phyloP scores from a whole-genome alignment of 345 rosid species.

The Durio zibethinus region DNA sequence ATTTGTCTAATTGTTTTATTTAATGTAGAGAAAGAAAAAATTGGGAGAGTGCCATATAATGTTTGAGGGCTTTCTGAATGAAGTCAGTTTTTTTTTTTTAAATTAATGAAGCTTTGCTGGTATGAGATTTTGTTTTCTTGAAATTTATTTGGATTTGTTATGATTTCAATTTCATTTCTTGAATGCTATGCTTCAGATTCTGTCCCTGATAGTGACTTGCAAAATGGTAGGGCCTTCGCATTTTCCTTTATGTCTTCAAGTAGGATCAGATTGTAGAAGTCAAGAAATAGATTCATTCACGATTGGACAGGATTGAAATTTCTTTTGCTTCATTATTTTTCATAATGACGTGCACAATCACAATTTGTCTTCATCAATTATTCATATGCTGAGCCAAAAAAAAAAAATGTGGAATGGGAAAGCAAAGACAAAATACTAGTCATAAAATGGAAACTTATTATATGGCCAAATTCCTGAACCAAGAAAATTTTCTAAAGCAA shows the following conservation, averaged over 20 bases:
- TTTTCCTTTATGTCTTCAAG: neutral
- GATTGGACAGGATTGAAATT: neutral
- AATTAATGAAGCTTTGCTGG: neutral
- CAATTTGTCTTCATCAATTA: neutral
- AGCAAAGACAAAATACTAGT: neutral
- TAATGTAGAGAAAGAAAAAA: slow-evolving; percentile 20
- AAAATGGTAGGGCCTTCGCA: neutral
- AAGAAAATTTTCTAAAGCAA: slow-evolving; percentile 4
- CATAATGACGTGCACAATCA: no score
- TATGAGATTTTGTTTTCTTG: slow-evolving; percentile 8
- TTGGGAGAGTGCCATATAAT: slow-evolving; percentile 30
- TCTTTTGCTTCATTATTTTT: neutral
- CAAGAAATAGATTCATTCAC: neutral
- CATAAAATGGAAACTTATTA: neutral
- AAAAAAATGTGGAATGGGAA: neutral
- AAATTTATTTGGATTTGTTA: neutral
- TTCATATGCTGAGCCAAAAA: neutral
- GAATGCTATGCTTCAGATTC: neutral
- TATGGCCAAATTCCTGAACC: neutral
- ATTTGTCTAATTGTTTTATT: slow-evolving; percentile 18
- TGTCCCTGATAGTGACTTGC: neutral
- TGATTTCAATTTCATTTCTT: slow-evolving; percentile 5
- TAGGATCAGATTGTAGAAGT: neutral
- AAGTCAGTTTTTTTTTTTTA: neutral
- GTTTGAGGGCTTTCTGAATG: slow-evolving; percentile 25